Evolutionary conservation across 1,139 yeast genomes (phyloP), one percentile per base, ranked within the genome.

Genomic region (Arxiozyma telluris): DNA sequence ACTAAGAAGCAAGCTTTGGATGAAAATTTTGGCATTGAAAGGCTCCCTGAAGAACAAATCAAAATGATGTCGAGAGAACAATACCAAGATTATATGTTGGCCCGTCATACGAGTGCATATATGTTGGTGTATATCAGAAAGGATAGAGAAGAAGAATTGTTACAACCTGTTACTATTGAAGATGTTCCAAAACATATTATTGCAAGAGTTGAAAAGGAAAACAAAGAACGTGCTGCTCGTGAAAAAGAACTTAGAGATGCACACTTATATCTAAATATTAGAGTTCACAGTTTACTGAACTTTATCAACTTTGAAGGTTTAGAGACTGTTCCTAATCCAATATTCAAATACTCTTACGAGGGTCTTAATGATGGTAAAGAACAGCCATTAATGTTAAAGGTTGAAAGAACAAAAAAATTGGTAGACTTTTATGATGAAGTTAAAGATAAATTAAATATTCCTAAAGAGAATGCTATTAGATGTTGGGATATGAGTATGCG

Each of bases 121-220:
- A 93, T 93, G 99, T 79, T 93, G 72, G 98, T 93, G 3, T 93
- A 93, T 67, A 80, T 91, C 59, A 80, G 96, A 53, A 84, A 87
- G 65, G 72, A 79, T 8, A 79, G 79, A 44, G 71, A 83, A 50
- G 76, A 75, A 3, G 78, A 77, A 11, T 77, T 91, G 21, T 75
- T 93, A 56, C 83, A 83, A 8, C 80, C 78, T 0, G 78, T 77
- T 12, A 73, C 76, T 22, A 84, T 82, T 20, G 72, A 71, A 5
- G 82, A 79, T 54, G 80, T 87, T 43, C 97, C 98, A 4, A 63
- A 68, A 3, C 87, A 87, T 65, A 82, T 93, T 44, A 81, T 88
- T 0, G 73, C 77, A 38, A 83, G 84, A 59, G 79, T 91, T 34
- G 77, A 80, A 54, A 72, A 71, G 47, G 96, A 89, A 63, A 72